phyloP scores from a whole-genome alignment of 805 yeast genomes.

The Torulaspora quercuum region DNA sequence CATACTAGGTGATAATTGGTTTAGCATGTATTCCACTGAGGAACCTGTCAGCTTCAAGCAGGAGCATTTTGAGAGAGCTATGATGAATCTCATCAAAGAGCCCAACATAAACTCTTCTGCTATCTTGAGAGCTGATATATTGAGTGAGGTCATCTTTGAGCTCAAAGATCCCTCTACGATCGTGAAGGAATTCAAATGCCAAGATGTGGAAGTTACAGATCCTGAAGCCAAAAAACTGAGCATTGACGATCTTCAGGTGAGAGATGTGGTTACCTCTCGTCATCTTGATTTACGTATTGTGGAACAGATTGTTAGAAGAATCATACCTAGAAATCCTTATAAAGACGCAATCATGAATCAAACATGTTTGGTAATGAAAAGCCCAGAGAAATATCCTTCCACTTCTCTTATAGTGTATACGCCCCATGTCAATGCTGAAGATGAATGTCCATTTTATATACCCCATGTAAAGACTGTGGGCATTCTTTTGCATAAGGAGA shows the following conservation, averaged over 20 bases:
- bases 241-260: constrained; percentile 44
- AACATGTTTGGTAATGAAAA: constrained; percentile 58
- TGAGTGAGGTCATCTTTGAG: constrained; percentile 49
- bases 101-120: constrained; percentile 93
- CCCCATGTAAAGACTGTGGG: constrained; percentile 83
- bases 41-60: constrained; percentile 25
- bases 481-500: constrained; percentile 47
- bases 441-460: constrained; percentile 80
- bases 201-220: constrained; percentile 16
- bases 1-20: constrained; percentile 31
- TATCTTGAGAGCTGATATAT: constrained; percentile 80
- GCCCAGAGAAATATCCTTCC: constrained; percentile 28
- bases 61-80: constrained; percentile 66
- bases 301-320: constrained; percentile 67
- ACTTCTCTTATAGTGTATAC: constrained; percentile 64
- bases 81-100: constrained; percentile 72
- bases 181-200: constrained; percentile 11
- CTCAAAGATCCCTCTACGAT: constrained; percentile 19
- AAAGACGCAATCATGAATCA: constrained; percentile 82
- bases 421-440: constrained; percentile 62
- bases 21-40: constrained; percentile 27
- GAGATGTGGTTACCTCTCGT: constrained; percentile 29
- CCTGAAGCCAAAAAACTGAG: constrained; percentile 31
- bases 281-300: constrained; percentile 33
- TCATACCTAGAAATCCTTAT: constrained; percentile 88